Percentiles rank a stretch among this genome's conserved stretches.
Evolutionary conservation across 2,329 filamentous ascomycete species (phyloP).

Genomic region (Magnaporthiopsis incrustans): DNA sequence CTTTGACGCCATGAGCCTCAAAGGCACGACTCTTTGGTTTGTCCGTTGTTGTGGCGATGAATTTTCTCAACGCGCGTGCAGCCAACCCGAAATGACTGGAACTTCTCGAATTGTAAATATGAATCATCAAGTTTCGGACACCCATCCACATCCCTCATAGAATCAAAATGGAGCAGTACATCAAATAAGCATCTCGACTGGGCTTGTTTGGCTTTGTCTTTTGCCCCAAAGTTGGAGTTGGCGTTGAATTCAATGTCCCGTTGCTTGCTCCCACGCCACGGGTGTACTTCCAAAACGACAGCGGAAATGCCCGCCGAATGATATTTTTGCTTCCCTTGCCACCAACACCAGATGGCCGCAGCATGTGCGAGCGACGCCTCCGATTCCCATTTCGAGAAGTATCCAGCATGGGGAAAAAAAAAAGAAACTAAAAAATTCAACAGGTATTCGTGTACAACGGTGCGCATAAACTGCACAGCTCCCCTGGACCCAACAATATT

Average conservation of each 20-base stretch:
- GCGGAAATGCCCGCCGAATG: neutral
- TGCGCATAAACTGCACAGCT: neutral
- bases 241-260: neutral
- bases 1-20: too few relatives aligned
- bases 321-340: neutral
- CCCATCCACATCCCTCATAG: neutral
- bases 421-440: neutral
- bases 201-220: neutral
- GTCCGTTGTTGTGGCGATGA: neutral
- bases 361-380: neutral
- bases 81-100: neutral
- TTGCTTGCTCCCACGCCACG: neutral
- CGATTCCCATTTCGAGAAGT: neutral
- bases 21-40: neutral
- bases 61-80: neutral
- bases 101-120: neutral
- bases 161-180: too few relatives aligned
- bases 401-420: too few relatives aligned
- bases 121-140: neutral
- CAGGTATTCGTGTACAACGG: neutral
- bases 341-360: neutral
- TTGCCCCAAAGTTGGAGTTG: neutral
- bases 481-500: neutral
- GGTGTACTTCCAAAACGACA: neutral
- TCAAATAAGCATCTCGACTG: neutral